Percentiles rank a stretch among this genome's conserved stretches.
These are phyloP conservation scores for Acarospora socialis DNA, from an alignment of 2,329 filamentous ascomycete species.

Conservation along the genomic window DNA sequence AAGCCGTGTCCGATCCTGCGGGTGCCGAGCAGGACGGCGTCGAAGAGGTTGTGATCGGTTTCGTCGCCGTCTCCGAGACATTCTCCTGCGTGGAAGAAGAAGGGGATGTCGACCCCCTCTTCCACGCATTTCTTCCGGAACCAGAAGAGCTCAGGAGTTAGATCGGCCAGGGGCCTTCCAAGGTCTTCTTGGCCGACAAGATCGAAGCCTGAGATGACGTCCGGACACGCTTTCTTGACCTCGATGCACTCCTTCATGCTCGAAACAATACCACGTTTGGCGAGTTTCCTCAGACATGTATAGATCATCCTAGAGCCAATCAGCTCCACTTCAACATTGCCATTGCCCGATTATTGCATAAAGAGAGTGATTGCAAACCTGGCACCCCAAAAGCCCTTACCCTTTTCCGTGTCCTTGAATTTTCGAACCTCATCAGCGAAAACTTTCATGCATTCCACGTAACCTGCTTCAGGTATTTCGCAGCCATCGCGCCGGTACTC, in stretches of 20 bases:
- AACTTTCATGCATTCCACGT: slow-evolving; percentile 53
- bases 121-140: slow-evolving; percentile 74
- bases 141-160: slow-evolving; percentile 81
- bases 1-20: slow-evolving; percentile 82
- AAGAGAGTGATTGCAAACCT: too few species aligned
- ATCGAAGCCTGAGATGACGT: slow-evolving; percentile 76
- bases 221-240: slow-evolving; percentile 63
- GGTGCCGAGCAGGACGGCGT: slow-evolving; percentile 74
- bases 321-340: slow-evolving; percentile 66
- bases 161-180: slow-evolving; percentile 59
- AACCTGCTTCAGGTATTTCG: slow-evolving; percentile 53
- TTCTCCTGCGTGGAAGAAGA: slow-evolving; percentile 93
- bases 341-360: too few species aligned
- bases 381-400: slow-evolving; percentile 49
- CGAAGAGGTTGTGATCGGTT: slow-evolving; percentile 75
- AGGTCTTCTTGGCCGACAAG: slow-evolving; percentile 76
- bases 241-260: slow-evolving; percentile 80
- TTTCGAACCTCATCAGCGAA: slow-evolving; percentile 63
- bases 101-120: slow-evolving; percentile 69
- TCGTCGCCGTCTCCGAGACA: slow-evolving; percentile 63
- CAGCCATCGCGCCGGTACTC: slow-evolving; percentile 52
- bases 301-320: slow-evolving; percentile 88
- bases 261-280: slow-evolving; percentile 53
- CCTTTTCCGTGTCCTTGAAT: slow-evolving; percentile 59
- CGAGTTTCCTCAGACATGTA: slow-evolving; percentile 54